phyloP scores from a whole-genome alignment of 257 asterid species.

The Capsicum pubescens region DNA sequence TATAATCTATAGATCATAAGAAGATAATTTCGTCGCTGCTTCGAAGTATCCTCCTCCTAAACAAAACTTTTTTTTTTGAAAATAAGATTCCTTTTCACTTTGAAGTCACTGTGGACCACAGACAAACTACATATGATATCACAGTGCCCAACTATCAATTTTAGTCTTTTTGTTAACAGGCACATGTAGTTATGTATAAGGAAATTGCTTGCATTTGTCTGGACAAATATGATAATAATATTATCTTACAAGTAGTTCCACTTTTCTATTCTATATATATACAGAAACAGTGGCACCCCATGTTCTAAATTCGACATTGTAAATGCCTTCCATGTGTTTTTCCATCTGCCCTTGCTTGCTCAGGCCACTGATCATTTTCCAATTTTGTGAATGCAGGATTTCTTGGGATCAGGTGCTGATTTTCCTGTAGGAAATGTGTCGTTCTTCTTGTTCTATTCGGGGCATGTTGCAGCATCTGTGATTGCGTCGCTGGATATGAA shows the following conservation, averaged over 20 bases:
- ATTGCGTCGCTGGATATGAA: slow-evolving; percentile 43
- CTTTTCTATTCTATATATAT: not conserved
- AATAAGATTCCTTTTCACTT: not conserved
- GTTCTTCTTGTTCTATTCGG: slow-evolving; percentile 45
- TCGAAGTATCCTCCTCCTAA: not conserved
- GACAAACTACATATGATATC: not conserved
- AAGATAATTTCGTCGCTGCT: too few species aligned
- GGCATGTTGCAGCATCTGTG: slow-evolving; percentile 46
- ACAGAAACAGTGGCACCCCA: not conserved
- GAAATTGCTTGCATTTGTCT: not conserved
- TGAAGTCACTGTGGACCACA: not conserved
- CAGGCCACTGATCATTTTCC: not conserved
- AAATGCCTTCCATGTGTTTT: not conserved
- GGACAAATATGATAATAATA: not conserved
- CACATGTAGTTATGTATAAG: not conserved
- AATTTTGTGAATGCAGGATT: slow-evolving; percentile 17
- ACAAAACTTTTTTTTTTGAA: not conserved
- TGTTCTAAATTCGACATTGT: not conserved
- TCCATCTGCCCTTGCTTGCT: not conserved
- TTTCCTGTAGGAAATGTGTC: slow-evolving; percentile 48
- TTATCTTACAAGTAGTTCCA: not conserved
- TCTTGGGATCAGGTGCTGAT: slow-evolving; percentile 45
- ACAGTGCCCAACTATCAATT: not conserved
- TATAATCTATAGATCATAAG: not conserved
- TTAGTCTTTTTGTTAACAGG: not conserved